Conservation (phyloP, 225 moss, liverwort and hornwort species). For the Anthoceros angustus region DNA sequence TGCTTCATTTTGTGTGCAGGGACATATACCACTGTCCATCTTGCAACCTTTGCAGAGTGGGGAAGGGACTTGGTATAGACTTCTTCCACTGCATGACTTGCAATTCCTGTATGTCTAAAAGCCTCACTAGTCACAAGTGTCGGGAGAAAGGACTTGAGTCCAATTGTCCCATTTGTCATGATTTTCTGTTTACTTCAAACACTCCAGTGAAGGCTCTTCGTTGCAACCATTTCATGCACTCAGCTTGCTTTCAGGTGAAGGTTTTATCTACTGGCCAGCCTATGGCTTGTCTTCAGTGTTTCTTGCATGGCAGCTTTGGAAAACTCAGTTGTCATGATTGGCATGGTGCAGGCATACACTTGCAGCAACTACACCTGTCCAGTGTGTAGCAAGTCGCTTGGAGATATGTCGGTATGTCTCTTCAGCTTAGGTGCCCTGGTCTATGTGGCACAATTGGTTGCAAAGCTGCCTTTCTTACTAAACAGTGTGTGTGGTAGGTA, state of each 20-base stretch:
- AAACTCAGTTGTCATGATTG: not conserved
- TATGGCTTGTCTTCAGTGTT: not conserved
- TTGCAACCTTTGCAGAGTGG: slow-evolving; percentile 96
- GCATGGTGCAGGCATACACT: slow-evolving; percentile 60
- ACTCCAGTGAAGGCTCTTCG: slow-evolving; percentile 92
- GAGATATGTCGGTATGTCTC: slow-evolving; percentile 80
- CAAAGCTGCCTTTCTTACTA: not conserved
- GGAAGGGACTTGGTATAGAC: slow-evolving; percentile 87
- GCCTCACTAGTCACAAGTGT: slow-evolving; percentile 67
- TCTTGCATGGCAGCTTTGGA: not conserved
- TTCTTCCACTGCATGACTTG: slow-evolving; percentile 98
- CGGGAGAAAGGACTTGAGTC: slow-evolving; percentile 89
- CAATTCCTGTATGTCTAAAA: slow-evolving; percentile 84
- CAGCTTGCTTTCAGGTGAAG: slow-evolving; percentile 74
- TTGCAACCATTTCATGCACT: slow-evolving; percentile 99
- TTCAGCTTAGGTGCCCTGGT: not conserved
- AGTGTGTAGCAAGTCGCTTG: slow-evolving; percentile 87
- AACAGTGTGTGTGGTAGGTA: slow-evolving; percentile 23
- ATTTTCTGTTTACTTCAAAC: slow-evolving; percentile 88
- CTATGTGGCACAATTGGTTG: not conserved
- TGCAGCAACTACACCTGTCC: slow-evolving; percentile 94
- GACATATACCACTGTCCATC: slow-evolving; percentile 94
- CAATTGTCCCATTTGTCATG: slow-evolving; percentile 95
- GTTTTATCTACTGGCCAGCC: not conserved
- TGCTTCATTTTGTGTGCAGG: slow-evolving; percentile 19